Evolutionary conservation across 495 filamentous ascomycete species (phyloP).

Genomic region (Aspergillus avenaceus): DNA sequence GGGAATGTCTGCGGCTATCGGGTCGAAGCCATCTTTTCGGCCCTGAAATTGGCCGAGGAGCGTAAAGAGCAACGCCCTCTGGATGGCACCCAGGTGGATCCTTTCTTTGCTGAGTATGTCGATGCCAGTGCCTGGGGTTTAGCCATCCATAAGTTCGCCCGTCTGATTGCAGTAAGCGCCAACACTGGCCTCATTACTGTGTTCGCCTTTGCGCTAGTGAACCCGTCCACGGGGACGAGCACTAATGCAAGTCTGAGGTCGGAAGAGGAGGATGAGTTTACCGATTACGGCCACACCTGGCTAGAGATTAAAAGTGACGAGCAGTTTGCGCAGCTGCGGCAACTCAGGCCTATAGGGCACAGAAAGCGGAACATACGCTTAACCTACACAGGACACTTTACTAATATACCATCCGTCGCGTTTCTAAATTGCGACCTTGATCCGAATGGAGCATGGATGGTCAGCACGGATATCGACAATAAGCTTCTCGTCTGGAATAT

Average conservation of each 20-base stretch:
- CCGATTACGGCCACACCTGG: conserved; percentile 34
- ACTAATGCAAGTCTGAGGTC: conserved; percentile 14
- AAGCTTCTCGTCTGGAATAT: conserved; percentile 63
- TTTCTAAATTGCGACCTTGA: conserved; percentile 66
- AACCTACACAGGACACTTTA: conserved; percentile 41
- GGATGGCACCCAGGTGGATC: conserved; percentile 29
- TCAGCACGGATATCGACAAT: conserved; percentile 71
- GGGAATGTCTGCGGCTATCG: conserved; percentile 85
- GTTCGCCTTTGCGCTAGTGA: conserved; percentile 66
- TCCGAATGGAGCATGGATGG: conserved; percentile 61
- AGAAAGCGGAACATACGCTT: conserved; percentile 37
- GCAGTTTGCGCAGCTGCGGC: conserved; percentile 24
- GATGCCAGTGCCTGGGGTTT: conserved; percentile 82
- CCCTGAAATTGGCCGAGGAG: conserved; percentile 30
- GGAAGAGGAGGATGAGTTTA: conserved; percentile 19
- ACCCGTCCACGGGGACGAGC: conserved; percentile 18
- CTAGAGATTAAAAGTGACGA: conserved; percentile 22
- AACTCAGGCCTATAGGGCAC: conserved; percentile 28
- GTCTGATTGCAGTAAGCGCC: conserved; percentile 75
- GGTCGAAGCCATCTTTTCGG: conserved; percentile 51
- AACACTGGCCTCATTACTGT: conserved; percentile 67
- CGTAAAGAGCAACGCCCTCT: conserved; percentile 21
- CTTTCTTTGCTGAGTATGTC: conserved; percentile 75
- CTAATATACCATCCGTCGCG: conserved; percentile 74
- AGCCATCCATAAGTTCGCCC: conserved; percentile 72